Base-by-base conservation (phyloP, 2,329 filamentous ascomycete species). In the Aspergillus ibericus region DNA sequence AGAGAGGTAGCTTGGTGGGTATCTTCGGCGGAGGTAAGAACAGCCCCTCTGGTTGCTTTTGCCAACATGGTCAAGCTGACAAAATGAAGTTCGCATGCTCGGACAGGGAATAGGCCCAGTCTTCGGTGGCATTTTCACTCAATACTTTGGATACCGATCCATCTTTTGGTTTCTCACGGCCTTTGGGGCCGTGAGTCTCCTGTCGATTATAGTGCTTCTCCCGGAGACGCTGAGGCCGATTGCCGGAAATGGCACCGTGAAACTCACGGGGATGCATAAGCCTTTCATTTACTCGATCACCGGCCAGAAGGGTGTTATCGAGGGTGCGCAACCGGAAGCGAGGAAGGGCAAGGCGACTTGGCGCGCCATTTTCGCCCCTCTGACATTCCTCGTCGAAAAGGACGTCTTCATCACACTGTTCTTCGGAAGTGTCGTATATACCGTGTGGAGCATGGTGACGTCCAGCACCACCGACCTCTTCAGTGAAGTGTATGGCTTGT, bases 371-470 rank as follows among this genome's bases (percentile, higher is more conserved):
- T 25, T 78, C 2, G 67, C 70, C 7, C 78, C 80, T 0, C 63
- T 82, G 2, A 66, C 64, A 12, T 75, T 80, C 56, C 70, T 82
- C 3, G 60, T 64, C 7, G 77, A 82, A 56, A 81, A 80, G 59
- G 80, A 82, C 53, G 75, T 82, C 13, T 71, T 80, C 44, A 67
- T 76, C 46, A 75, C 74, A 4, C 65, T 82, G 0, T 65, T 80
- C 53, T 82, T 76, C 40, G 77, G 79, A 42, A 74, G 73, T 10
- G 71, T 79, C 5, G 72, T 79, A 1, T 82, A 81, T 61, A 75
- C 79, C 0, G 72, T 80, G 12, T 82, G 79, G 79, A 79, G 73
- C 20, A 82, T 82, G 79, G 74, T 82, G 5, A 80, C 77, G 2
- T 76, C 78, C 1, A 78, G 71, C 12, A 82, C 79, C 1, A 75